A percentile compares a stretch with the other conserved stretches of the same genome.
These are phyloP conservation scores for Penicillium freii DNA, from an alignment of 2,329 filamentous ascomycete species.

Conservation along the genomic window DNA sequence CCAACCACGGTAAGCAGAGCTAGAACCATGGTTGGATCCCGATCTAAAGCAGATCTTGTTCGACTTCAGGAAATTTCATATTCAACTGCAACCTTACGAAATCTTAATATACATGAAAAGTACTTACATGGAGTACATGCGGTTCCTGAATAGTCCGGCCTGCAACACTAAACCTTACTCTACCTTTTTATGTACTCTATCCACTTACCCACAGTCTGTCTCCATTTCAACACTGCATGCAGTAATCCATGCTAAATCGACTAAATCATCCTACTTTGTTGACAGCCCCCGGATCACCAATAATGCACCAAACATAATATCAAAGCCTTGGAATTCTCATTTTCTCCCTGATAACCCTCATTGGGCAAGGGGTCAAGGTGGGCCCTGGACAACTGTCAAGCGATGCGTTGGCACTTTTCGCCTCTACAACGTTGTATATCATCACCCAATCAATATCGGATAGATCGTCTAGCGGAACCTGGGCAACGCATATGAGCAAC, in stretches of 20 bases:
- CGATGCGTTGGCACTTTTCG: constrained; percentile 11
- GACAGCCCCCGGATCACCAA: neutral
- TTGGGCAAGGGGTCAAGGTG: constrained; percentile 3
- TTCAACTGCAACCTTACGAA: neutral
- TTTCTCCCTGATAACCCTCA: neutral
- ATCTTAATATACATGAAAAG: neutral
- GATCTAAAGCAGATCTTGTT: constrained; percentile 3
- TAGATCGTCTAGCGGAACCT: neutral
- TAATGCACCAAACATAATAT: neutral
- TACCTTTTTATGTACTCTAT: neutral
- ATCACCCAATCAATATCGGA: constrained; percentile 7
- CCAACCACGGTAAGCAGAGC: neutral
- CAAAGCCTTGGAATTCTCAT: neutral
- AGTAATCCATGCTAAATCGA: neutral
- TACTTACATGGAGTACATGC: neutral
- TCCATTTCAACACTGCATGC: neutral
- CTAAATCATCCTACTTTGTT: neutral
- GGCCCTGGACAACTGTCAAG: constrained; percentile 7
- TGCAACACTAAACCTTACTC: constrained; percentile 6
- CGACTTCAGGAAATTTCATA: neutral
- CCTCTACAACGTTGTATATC: neutral
- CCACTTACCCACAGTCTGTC: neutral
- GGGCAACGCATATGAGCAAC: constrained; percentile 1
- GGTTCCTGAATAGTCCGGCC: neutral
- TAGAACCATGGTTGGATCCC: neutral